Evolutionary conservation across 495 filamentous ascomycete genomes (phyloP), one percentile per base, ranked within the genome.

Genomic region (Penicillium coffeae): DNA sequence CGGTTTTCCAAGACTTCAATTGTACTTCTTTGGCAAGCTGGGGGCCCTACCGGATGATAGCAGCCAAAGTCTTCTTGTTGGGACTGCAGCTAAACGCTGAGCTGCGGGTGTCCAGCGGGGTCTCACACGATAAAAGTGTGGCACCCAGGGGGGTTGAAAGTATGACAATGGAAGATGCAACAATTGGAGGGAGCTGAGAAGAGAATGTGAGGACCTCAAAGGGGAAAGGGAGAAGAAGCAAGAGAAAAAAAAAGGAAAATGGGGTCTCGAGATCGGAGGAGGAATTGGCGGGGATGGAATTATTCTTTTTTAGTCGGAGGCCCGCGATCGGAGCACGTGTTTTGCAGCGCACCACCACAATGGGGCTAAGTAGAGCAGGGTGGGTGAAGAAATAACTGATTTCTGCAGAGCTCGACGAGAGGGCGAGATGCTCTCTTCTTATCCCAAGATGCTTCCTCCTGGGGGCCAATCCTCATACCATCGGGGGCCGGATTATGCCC

Each of bases 301-400:
- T n/a, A n/a, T n/a, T 54, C 51, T 49, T 30, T 60, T 52, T 61
- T 50, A 55, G 45, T 50, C 54, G 25, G 25, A 57, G 57, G 52
- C 60, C 60, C 57, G 44, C 41, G 48, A 54, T 63, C 60, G 60
- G 60, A 63, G 59, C 60, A 63, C 60, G 60, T 63, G 60, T 48
- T 60, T 48, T 47, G 45, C 13, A 30, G n/a, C 10, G 25, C 6
- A 18, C 16, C 35, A 18, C 5, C n/a, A n/a, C n/a, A n/a, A n/a
- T n/a, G n/a, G n/a, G n/a, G n/a, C n/a, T n/a, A n/a, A n/a, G n/a
- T n/a, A n/a, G n/a, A n/a, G n/a, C n/a, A n/a, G n/a, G n/a, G n/a
- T n/a, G n/a, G n/a, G n/a, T n/a, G n/a, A n/a, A n/a, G n/a, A n/a
- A n/a, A n/a, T n/a, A n/a, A n/a, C n/a, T n/a, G 25, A 4, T 30